Evolutionary conservation across 1,284 basidiomycete genomes (phyloP), one percentile per base, ranked within the genome.

Genomic region (Trametes versicolor): DNA sequence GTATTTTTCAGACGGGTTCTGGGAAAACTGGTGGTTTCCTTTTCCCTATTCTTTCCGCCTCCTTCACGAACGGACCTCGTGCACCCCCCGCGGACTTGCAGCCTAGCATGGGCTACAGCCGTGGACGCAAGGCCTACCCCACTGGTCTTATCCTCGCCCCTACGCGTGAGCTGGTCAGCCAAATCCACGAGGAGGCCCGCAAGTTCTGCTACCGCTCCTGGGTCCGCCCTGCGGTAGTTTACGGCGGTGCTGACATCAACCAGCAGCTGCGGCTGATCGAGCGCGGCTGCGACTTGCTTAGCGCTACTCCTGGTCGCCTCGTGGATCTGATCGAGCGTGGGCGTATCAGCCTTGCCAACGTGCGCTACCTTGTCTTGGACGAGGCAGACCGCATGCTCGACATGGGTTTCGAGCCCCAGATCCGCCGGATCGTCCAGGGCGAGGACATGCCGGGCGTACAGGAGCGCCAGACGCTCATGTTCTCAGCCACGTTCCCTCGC

Each of bases 351-450:
- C 88, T 99, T 65, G 90, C 94, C 74, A 99, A 99, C 82, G 93
- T 99, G 81, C 93, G 95, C 74, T 99, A 98, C 82, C 92, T 99
- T 60, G 98, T 99, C 39, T 92, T 99, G 64, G 98, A 99, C 76
- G 98, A 99, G 83, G 98, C 97, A 67, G 98, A 99, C 84, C 94
- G 97, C 76, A 99, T 99, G 97, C 88, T 99, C 74, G 97, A 99
- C 85, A 99, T 99, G 97, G 97, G 97, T 93, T 99, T 99, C 87
- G 97, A 99, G 82, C 98, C 98, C 66, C 97, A 99, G 82, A 99
- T 99, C 76, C 90, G 97, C 70, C 88, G 96, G 57, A 99, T 99
- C 77, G 98, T 99, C 36, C 95, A 99, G 79, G 94, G 94, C 70
- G 96, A 97, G 76, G 98, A 99, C 80, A 99, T 99, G 97, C 96